Base-by-base conservation (phyloP, 345 rosid genomes). In the Raphanus sativus region DNA sequence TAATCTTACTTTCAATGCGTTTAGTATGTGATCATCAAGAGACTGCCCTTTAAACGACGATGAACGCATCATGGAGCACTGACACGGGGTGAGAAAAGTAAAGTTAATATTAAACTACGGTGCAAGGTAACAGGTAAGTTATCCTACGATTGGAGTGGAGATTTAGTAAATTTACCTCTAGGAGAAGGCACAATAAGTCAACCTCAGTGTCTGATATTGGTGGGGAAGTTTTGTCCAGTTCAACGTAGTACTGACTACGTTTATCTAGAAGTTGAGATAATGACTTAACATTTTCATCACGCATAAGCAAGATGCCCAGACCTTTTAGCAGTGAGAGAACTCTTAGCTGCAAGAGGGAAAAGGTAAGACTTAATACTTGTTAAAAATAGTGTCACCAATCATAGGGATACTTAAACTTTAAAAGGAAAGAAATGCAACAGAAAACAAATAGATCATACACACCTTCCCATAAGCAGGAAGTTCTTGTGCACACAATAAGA, bases 381-480 rank as follows among this genome's bases (percentile, higher is more conserved):
- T 21, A 21, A 21, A 21, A 21, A 21, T 21, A 33, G 73, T 67
- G 62, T 60, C 69, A 67, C 59, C 33, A 24, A 50, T 56, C 17
- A 54, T 33, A 48, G 11, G n/a, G 17, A 73, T 32, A 12, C 16
- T 66, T 56, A 24, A 26, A 45, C 59, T 65, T 60, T 45, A 36
- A n/a, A 73, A 52, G 69, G 21, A 65, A 21, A 50, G 12, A 21
- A 21, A 21, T 50, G 61, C 62, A 79, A 54, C 61, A 26, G 11
- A 15, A 86, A 50, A 64, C 42, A 63, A 70, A 54, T 50, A 54
- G 16, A 33, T 54, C 24, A 65, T n/a, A 56, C 62, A 65, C 75
- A 94, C 99, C 99, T 92, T 91, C 54, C 90, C 96, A 85, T 73
- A 84, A 48, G 84, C 78, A 67, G 96, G 86, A 64, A 88, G 86